phyloP scores from a whole-genome alignment of 306 rosid species.

The Sindora glabra region DNA sequence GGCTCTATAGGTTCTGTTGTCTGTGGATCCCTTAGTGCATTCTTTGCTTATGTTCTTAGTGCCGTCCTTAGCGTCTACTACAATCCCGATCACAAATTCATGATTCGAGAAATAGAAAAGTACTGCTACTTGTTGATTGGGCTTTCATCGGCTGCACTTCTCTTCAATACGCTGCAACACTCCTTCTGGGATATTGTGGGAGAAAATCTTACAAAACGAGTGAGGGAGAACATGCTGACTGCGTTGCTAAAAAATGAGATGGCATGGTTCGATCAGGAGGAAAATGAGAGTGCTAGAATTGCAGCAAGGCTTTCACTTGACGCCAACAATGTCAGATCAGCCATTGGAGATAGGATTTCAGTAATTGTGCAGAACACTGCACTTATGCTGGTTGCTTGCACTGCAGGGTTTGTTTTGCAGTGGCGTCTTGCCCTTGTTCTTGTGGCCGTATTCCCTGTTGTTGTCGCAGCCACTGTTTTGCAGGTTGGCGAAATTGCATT shows the following conservation, averaged over 20 bases:
- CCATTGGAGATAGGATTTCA: conserved; percentile 87
- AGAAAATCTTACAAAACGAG: conserved; percentile 82
- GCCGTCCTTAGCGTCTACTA: conserved; percentile 89
- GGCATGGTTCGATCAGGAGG: conserved; percentile 97
- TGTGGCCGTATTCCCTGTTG: conserved; percentile 91
- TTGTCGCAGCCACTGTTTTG: conserved; percentile 96
- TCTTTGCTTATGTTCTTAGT: conserved; percentile 88
- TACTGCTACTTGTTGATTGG: conserved; percentile 87
- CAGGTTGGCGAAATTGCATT: conserved; percentile 46
- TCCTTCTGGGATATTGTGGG: conserved; percentile 96
- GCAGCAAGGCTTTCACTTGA: conserved; percentile 83
- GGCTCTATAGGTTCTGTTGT: conserved; percentile 91
- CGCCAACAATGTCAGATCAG: conserved; percentile 92
- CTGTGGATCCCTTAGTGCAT: conserved; percentile 94
- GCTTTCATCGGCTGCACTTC: conserved; percentile 83
- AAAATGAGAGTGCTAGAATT: conserved; percentile 84
- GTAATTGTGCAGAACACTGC: conserved; percentile 94
- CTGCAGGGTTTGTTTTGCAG: conserved; percentile 89
- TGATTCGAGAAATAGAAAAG: conserved; percentile 66
- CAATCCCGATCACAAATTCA: conserved; percentile 58
- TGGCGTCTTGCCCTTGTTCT: conserved; percentile 97
- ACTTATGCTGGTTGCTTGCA: conserved; percentile 84
- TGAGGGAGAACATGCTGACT: conserved; percentile 77
- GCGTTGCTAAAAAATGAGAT: conserved; percentile 80
- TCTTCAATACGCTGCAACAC: conserved; percentile 91